These are phyloP conservation scores for Heterobasidion occidentale DNA, from an alignment of 1,284 basidiomycete genomes.

Conservation along the genomic window DNA sequence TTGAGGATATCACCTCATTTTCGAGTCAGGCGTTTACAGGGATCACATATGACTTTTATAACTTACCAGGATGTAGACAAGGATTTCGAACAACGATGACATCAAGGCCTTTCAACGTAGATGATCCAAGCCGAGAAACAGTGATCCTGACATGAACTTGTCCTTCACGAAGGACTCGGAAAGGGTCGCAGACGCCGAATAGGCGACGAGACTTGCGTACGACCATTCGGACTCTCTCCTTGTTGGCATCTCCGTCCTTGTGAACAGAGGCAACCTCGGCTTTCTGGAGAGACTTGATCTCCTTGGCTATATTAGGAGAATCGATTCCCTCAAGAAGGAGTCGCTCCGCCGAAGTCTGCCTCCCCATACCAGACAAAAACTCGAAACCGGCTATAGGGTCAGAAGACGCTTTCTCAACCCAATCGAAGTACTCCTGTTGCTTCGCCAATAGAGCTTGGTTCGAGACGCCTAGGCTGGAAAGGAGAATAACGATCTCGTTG, in stretches of 20 bases:
- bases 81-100: slow-evolving; percentile 60
- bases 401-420: slow-evolving; percentile 40
- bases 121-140: slow-evolving; percentile 37
- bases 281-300: slow-evolving; percentile 35
- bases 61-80: slow-evolving; percentile 53
- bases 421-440: slow-evolving; percentile 49
- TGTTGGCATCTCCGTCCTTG: slow-evolving; percentile 37
- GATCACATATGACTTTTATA: neutral
- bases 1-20: slow-evolving; percentile 52
- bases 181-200: slow-evolving; percentile 61
- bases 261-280: slow-evolving; percentile 42
- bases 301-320: slow-evolving; percentile 26
- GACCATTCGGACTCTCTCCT: slow-evolving; percentile 47
- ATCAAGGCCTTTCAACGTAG: slow-evolving; percentile 49
- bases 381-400: slow-evolving; percentile 43
- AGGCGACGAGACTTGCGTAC: slow-evolving; percentile 52
- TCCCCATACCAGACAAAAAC: slow-evolving; percentile 41
- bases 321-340: slow-evolving; percentile 49
- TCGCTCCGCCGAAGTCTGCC: slow-evolving; percentile 39
- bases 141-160: slow-evolving; percentile 55
- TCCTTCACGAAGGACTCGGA: slow-evolving; percentile 49
- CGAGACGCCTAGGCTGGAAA: slow-evolving; percentile 52
- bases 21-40: neutral
- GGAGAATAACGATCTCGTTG: slow-evolving; percentile 58
- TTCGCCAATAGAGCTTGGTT: slow-evolving; percentile 44